Evolutionary conservation across 495 filamentous ascomycete species (phyloP).

Genomic region (Apiosordaria backusii): DNA sequence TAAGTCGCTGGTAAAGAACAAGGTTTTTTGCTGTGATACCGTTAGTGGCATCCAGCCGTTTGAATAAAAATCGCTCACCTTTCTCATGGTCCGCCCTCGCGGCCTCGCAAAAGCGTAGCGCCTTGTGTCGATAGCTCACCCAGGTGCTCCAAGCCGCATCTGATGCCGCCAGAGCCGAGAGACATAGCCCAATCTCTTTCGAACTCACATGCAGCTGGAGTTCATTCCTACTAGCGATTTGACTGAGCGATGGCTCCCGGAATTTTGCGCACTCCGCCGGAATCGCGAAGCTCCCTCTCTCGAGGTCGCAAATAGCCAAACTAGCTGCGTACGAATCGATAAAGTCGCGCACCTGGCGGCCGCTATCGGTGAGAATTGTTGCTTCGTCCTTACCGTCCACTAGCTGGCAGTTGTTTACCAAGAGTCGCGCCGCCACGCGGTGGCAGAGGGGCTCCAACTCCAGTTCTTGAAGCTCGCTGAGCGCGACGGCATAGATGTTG

Average conservation of each 20-base stretch:
- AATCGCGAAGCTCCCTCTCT: constrained; percentile 46
- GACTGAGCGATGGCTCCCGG: constrained; percentile 39
- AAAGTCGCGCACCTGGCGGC: constrained; percentile 47
- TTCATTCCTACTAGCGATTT: constrained; percentile 36
- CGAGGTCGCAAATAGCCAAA: constrained; percentile 71
- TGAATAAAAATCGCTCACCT: constrained; percentile 34
- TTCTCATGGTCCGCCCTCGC: constrained; percentile 69
- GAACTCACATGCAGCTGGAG: constrained; percentile 43
- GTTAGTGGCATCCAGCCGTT: constrained; percentile 10
- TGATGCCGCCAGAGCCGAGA: constrained; percentile 70
- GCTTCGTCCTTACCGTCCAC: constrained; percentile 55
- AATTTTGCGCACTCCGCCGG: constrained; percentile 45
- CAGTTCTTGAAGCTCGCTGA: constrained; percentile 59
- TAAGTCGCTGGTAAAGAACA: constrained; percentile 43
- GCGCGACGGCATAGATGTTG: too few species aligned
- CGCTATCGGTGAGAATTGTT: constrained; percentile 44
- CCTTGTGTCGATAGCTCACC: constrained; percentile 67
- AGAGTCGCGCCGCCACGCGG: constrained; percentile 58
- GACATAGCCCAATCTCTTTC: constrained; percentile 40
- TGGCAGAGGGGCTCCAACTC: constrained; percentile 66
- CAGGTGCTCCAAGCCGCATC: constrained; percentile 52
- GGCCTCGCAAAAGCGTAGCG: constrained; percentile 73
- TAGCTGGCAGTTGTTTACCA: constrained; percentile 65
- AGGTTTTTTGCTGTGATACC: constrained; percentile 38
- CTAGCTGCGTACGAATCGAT: constrained; percentile 71